These are phyloP conservation scores for Piromyces finnis DNA, from an alignment of 192 early-diverging fungal genomes.

Conservation along the genomic window DNA sequence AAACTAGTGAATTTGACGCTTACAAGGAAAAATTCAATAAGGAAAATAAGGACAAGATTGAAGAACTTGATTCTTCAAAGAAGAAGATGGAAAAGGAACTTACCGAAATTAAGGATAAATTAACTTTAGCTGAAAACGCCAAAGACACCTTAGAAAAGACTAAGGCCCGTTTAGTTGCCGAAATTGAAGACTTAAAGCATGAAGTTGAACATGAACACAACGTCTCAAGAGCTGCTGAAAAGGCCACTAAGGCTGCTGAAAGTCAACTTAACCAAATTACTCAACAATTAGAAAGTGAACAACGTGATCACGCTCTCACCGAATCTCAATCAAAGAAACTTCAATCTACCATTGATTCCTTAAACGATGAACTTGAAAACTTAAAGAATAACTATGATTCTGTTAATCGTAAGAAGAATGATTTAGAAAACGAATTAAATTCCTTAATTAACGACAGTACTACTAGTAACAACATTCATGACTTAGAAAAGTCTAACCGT, in stretches of 20 bases:
- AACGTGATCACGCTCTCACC: conserved; percentile 11
- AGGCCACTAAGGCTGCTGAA: neutral
- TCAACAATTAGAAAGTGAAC: neutral
- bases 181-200: conserved; percentile 56
- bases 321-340: conserved; percentile 30
- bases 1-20: conserved; percentile 40
- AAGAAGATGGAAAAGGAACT: conserved; percentile 39
- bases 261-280: neutral
- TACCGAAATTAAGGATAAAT: conserved; percentile 40
- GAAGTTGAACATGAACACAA: conserved; percentile 64
- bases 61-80: conserved; percentile 38
- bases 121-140: conserved; percentile 36
- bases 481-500: conserved; percentile 46
- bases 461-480: conserved; percentile 53
- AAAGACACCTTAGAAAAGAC: conserved; percentile 53
- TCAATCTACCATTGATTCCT: conserved; percentile 15
- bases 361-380: conserved; percentile 39
- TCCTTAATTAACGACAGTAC: neutral
- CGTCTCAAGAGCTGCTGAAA: conserved; percentile 42
- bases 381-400: conserved; percentile 36
- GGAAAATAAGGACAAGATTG: conserved; percentile 25
- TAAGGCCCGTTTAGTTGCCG: conserved; percentile 36
- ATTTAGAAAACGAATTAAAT: neutral
- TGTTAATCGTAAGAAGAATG: neutral
- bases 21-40: conserved; percentile 43